Evolutionary conservation across 495 filamentous ascomycete genomes (phyloP), one percentile per base, ranked within the genome.

Genomic region (Stereocaulon alpinum): DNA sequence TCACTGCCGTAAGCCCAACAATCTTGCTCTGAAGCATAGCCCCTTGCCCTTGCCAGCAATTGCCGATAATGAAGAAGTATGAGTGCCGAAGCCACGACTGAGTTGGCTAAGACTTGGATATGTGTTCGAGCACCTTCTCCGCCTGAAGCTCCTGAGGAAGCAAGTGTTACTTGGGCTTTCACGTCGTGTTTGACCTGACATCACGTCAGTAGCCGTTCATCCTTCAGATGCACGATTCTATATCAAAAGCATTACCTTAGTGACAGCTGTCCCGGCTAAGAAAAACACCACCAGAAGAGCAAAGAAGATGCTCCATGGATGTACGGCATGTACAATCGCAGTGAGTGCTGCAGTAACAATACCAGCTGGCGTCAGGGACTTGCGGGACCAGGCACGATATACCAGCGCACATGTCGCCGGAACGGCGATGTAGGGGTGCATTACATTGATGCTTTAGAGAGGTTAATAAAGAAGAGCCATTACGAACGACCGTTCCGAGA

Each of bases 261-360:
- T 98, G 1, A 83, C 91, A 53, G 80, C 76, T 0, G 86, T 95
- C 0, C 88, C 94, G 0, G 85, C 83, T 2, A 91, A 73, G 75
- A 95, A 96, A 76, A 98, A 98, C 18, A 91, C 82, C 43, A 76
- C 77, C 3, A 98, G 79, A 12, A 96, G 77, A 24, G 80, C 77
- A 70, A 96, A 94, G 2, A 88, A 91, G n/a, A 90, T 73, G 56
- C 85, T 86, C 88, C 88, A 95, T 10, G 93, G 91, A 71, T 97
- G 93, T 22, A 89, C 64, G 11, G 91, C 88, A 70, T 98, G 93
- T 4, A 84, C 80, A 56, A 77, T 69, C 10, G 89, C 91, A 9
- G 94, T 94, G 34, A 85, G 60, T 24, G 71, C 72, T 14, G 91
- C 90, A 22, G 80, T 77, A 11, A 84, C 66, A 61, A 91, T 78